phyloP scores from a whole-genome alignment of 1,284 basidiomycete genomes.

The Ganoderma sinense region DNA sequence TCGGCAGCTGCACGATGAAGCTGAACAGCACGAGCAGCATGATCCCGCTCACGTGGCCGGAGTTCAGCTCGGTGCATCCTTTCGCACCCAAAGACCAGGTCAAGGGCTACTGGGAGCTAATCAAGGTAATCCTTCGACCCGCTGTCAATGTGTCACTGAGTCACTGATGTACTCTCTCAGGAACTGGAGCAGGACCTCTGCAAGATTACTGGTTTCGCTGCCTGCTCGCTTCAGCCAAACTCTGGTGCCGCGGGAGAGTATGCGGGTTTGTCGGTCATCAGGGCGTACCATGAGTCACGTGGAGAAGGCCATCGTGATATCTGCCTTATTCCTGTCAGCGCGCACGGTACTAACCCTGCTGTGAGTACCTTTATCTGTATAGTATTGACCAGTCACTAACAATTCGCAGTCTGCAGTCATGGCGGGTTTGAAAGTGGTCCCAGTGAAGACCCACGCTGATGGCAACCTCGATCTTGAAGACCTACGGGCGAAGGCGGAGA shows the following conservation, averaged over 20 bases:
- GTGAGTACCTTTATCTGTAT: conserved; percentile 44
- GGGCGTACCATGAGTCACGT: conserved; percentile 91
- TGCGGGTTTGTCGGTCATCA: conserved; percentile 91
- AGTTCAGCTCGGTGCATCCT: conserved; percentile 91
- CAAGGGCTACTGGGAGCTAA: conserved; percentile 85
- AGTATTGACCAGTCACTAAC: neutral
- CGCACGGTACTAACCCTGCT: conserved; percentile 96
- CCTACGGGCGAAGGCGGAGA: conserved; percentile 86
- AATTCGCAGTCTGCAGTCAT: conserved; percentile 87
- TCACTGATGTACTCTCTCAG: conserved; percentile 42
- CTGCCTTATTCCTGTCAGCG: conserved; percentile 94
- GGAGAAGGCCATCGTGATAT: conserved; percentile 90
- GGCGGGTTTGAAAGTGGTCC: conserved; percentile 96
- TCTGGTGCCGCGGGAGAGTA: conserved; percentile 98
- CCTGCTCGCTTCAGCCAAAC: conserved; percentile 96
- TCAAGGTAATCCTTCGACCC: conserved; percentile 58
- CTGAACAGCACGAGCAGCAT: conserved; percentile 97
- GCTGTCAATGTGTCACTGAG: neutral
- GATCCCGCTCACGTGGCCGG: conserved; percentile 95
- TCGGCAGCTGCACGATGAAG: conserved; percentile 98
- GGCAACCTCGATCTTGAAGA: conserved; percentile 93
- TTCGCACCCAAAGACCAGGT: conserved; percentile 94
- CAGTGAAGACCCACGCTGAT: conserved; percentile 88
- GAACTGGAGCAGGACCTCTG: conserved; percentile 94
- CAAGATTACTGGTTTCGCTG: conserved; percentile 94